These are phyloP conservation scores for Zygnema circumcarinatum DNA, from an alignment of 139 green algal genomes.

Conservation along the genomic window DNA sequence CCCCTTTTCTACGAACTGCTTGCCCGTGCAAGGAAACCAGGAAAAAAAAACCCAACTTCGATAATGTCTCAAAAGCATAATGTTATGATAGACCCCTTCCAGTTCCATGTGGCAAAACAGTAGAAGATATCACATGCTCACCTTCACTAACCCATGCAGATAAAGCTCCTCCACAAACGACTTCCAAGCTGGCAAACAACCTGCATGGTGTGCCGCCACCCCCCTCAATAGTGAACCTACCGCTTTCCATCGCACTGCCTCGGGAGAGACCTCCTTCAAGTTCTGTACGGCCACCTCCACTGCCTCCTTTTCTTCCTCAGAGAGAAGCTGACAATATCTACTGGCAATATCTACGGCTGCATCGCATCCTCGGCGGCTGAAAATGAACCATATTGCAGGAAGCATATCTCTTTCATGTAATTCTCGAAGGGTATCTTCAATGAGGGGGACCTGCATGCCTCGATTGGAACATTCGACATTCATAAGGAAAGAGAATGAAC, in stretches of 20 bases:
- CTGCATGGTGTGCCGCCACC: constrained; percentile 87
- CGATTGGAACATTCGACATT: neutral
- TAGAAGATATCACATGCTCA: too few species aligned
- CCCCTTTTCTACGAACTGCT: too few species aligned
- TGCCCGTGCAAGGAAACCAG: too few species aligned
- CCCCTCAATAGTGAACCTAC: constrained; percentile 75
- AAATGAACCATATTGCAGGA: constrained; percentile 92
- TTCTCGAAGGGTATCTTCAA: constrained; percentile 53
- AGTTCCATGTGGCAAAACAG: too few species aligned
- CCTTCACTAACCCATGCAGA: too few species aligned
- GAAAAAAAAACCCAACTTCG: too few species aligned
- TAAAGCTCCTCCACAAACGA: too few species aligned
- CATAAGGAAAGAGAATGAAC: neutral
- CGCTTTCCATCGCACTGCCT: constrained; percentile 75
- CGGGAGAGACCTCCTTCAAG: constrained; percentile 72
- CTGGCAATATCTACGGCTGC: too few species aligned
- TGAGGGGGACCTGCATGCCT: constrained; percentile 58
- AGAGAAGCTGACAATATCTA: too few species aligned
- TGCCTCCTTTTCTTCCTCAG: constrained; percentile 61
- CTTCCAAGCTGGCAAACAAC: too few species aligned
- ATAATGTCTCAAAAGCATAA: too few species aligned
- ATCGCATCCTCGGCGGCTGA: constrained; percentile 83
- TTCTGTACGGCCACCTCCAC: constrained; percentile 72
- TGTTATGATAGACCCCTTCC: too few species aligned
- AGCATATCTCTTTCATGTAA: constrained; percentile 75